These are phyloP conservation scores for Heliamphora pulchella DNA, from an alignment of 179 eudicot species.

Conservation along the genomic window DNA sequence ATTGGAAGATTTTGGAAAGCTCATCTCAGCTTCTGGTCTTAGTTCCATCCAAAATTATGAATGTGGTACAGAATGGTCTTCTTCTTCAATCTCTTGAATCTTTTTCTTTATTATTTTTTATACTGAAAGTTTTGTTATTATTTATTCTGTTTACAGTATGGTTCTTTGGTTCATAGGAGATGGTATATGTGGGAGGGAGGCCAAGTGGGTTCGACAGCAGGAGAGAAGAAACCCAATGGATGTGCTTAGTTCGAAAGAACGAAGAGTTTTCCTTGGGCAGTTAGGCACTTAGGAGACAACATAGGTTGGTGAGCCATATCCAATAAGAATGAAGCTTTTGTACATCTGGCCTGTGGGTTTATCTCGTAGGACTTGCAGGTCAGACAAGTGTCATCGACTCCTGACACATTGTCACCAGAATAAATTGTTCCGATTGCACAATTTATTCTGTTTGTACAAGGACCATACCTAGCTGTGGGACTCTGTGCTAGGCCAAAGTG, in stretches of 20 bases:
- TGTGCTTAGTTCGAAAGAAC: neutral
- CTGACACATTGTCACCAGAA: neutral
- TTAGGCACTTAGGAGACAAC: neutral
- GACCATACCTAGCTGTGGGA: too few relatives aligned
- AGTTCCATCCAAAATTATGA: slow-evolving; percentile 95
- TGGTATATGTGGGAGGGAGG: neutral
- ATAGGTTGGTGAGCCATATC: neutral
- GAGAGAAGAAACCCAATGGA: neutral
- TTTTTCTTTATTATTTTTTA: neutral
- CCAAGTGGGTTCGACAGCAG: neutral
- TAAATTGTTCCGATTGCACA: too few relatives aligned
- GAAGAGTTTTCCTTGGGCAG: neutral
- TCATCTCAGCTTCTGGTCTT: slow-evolving; percentile 77
- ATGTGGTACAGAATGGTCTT: slow-evolving; percentile 51
- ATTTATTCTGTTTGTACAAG: too few relatives aligned
- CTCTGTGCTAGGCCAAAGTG: too few relatives aligned
- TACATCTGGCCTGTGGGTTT: neutral
- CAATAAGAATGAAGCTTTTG: neutral
- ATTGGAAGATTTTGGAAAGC: slow-evolving; percentile 78
- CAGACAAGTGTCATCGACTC: neutral
- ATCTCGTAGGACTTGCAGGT: neutral
- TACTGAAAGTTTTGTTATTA: neutral
- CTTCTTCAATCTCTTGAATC: neutral
- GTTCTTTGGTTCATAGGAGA: neutral
- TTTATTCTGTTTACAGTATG: neutral